A percentile compares a stretch with the other conserved stretches of the same genome.
Conservation (phyloP, 2,329 filamentous ascomycete genomes). For the Penicillium sp. region DNA sequence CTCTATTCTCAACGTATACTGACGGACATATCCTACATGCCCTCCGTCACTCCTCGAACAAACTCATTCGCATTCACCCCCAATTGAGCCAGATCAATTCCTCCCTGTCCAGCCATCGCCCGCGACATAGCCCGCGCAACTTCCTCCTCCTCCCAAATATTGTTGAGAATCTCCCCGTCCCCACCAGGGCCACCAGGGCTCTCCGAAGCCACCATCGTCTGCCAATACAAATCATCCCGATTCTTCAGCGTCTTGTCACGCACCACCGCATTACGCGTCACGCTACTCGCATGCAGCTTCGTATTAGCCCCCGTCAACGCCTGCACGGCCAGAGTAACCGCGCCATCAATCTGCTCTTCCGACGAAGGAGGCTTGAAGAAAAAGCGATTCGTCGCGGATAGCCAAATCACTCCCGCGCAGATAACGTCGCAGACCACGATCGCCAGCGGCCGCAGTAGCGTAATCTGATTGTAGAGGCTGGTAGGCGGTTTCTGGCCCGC, state of each 20-base stretch:
- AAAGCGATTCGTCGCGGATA: constrained; percentile 77
- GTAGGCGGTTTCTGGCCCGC: constrained; percentile 61
- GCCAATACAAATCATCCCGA: constrained; percentile 74
- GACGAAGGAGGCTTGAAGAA: constrained; percentile 64
- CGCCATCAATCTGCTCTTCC: constrained; percentile 66
- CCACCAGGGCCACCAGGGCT: constrained; percentile 55
- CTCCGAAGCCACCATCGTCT: constrained; percentile 58
- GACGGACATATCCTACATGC: constrained; percentile 22
- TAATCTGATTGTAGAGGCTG: constrained; percentile 46
- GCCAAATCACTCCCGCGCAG: constrained; percentile 68
- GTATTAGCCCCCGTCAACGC: constrained; percentile 61
- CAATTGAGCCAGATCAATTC: constrained; percentile 44
- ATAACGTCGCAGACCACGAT: constrained; percentile 66
- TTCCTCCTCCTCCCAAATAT: constrained; percentile 70
- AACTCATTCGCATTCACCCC: constrained; percentile 46
- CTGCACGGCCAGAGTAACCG: constrained; percentile 49
- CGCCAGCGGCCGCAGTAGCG: constrained; percentile 61
- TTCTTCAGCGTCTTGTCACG: constrained; percentile 71
- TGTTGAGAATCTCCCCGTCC: constrained; percentile 49
- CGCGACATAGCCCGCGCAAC: constrained; percentile 66
- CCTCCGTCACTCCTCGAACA: constrained; percentile 45
- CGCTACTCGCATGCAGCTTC: constrained; percentile 70
- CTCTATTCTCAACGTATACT: too few species aligned
- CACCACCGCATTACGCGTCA: constrained; percentile 77
- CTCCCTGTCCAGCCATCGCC: constrained; percentile 69